Conservation (phyloP, 306 rosid species). For the Gastrolobium villosum region DNA sequence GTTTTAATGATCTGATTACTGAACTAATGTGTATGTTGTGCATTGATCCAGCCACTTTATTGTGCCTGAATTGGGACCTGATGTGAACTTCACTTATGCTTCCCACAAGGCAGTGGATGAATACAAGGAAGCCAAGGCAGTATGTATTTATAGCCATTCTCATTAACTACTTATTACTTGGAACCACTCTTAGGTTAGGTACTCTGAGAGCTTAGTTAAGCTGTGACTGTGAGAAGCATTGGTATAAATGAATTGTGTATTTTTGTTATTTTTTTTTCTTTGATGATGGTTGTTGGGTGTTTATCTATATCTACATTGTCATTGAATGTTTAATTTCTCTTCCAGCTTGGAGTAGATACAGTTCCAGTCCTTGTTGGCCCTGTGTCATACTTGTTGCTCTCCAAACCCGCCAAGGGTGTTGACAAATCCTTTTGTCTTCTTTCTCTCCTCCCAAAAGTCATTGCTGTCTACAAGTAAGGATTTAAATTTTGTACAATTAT, state of each 20-base stretch:
- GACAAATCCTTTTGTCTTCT: conserved; percentile 73
- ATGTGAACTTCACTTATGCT: conserved; percentile 74
- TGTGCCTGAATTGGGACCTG: conserved; percentile 91
- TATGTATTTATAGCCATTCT: conserved; percentile 50
- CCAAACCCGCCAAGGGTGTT: conserved; percentile 90
- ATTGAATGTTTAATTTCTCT: conserved; percentile 39
- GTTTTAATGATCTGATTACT: conserved; percentile 15
- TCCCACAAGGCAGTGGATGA: conserved; percentile 92
- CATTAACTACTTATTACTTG: neutral
- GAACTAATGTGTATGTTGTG: conserved; percentile 38
- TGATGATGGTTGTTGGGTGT: neutral
- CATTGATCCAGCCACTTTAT: conserved; percentile 78
- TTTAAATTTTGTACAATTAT: neutral
- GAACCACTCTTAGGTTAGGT: conserved; percentile 17
- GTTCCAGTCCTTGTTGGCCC: conserved; percentile 88
- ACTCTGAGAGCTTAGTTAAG: conserved; percentile 20
- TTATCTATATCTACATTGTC: neutral
- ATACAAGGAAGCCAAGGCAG: conserved; percentile 94
- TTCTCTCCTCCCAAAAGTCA: conserved; percentile 76
- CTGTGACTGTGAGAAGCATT: conserved; percentile 14
- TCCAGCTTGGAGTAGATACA: conserved; percentile 91
- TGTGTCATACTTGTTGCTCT: conserved; percentile 83
- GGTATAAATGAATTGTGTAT: neutral
- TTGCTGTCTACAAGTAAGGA: conserved; percentile 79
- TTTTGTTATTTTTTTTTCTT: neutral